Evolutionary conservation across 495 filamentous ascomycete genomes (phyloP).

Genomic region (Gamarada debralockiae): DNA sequence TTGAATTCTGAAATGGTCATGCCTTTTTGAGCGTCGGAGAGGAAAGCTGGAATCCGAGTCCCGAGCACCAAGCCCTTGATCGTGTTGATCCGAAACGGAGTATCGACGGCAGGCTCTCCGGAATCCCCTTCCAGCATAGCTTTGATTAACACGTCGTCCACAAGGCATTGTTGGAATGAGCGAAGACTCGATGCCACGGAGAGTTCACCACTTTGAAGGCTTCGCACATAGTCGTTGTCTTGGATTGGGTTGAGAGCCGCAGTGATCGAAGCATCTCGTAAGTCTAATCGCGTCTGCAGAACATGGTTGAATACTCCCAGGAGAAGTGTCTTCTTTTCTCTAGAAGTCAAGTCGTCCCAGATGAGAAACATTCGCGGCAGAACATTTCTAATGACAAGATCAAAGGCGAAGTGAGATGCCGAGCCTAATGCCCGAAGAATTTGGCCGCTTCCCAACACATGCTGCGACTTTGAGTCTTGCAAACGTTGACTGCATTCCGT

Average conservation of each 20-base stretch:
- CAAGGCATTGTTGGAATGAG: constrained; percentile 6
- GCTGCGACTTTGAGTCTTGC: constrained; percentile 9
- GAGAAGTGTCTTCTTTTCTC: constrained; percentile 10
- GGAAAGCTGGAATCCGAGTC: constrained; percentile 4
- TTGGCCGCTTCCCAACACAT: constrained; percentile 7
- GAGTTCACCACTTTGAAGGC: too few relatives aligned
- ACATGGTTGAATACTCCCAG: constrained; percentile 17
- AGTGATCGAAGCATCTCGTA: background rate
- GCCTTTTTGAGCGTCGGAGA: constrained; percentile 11
- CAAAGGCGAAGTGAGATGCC: constrained; percentile 13
- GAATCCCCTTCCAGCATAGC: constrained; percentile 1
- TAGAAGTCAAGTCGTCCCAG: constrained; percentile 9
- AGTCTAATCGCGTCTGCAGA: constrained; percentile 13
- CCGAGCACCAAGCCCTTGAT: constrained; percentile 16
- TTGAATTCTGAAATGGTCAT: constrained; percentile 13
- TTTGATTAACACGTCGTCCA: constrained; percentile 13
- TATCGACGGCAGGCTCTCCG: constrained; percentile 1
- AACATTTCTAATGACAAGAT: constrained; percentile 1
- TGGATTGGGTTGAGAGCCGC: too few relatives aligned
- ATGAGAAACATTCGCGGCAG: constrained; percentile 10
- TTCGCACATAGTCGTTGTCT: too few relatives aligned
- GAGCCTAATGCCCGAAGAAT: constrained; percentile 41
- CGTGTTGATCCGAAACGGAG: constrained; percentile 1
- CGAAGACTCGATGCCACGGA: too few relatives aligned
- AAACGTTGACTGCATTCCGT: constrained; percentile 15